A percentile compares a stretch with the other conserved stretches of the same genome.
Conservation (phyloP, 73 alveolate species). For the Tetrahymena thermophila region DNA sequence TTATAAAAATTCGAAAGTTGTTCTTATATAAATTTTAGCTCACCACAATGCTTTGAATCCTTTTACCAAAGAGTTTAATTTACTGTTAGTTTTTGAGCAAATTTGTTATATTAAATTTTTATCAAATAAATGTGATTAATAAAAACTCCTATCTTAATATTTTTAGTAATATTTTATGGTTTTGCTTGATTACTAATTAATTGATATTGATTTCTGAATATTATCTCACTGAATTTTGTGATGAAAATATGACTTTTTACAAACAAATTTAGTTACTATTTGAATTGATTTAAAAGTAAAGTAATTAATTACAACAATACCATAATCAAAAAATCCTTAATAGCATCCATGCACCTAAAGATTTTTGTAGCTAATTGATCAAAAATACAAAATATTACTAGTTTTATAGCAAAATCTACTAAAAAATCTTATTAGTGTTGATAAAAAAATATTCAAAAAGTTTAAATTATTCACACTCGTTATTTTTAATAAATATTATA, state of each 20-base stretch:
- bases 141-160: neutral
- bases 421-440: no score
- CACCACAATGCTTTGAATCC: neutral
- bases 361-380: no score
- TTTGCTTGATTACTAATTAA: neutral
- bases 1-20: neutral
- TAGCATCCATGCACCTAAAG: no score
- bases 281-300: neutral
- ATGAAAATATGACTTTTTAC: no score
- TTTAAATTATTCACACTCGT: no score
- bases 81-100: neutral
- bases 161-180: neutral
- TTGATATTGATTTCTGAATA: neutral
- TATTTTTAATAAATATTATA: no score
- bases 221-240: neutral
- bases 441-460: no score
- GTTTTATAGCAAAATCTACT: no score
- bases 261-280: neutral
- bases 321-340: no score
- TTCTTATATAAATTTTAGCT: neutral
- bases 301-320: neutral
- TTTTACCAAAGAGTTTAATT: neutral
- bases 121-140: neutral
- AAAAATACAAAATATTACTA: no score
- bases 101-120: no score